These are phyloP conservation scores for Climacium dendroides DNA, from an alignment of 225 moss, liverwort and hornwort genomes.

Conservation along the genomic window DNA sequence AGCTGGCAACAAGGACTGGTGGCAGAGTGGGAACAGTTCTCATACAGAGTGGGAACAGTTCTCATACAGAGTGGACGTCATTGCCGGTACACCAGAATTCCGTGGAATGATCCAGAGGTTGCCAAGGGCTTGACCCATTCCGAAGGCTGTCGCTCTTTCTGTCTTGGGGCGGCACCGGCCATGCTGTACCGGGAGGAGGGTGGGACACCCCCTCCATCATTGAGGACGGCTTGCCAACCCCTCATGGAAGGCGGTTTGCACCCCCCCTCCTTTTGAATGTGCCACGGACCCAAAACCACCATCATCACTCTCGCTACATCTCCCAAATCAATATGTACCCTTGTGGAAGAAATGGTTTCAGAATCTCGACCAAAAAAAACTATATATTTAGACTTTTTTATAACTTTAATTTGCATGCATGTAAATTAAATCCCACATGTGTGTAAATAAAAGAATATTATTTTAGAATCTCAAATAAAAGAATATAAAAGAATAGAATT, in stretches of 20 bases:
- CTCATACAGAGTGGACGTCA: neutral
- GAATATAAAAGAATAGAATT: too few relatives aligned
- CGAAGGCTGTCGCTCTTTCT: neutral
- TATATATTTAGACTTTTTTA: fast-evolving
- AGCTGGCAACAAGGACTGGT: neutral
- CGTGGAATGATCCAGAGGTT: too few relatives aligned
- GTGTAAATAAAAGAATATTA: too few relatives aligned
- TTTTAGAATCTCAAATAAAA: too few relatives aligned
- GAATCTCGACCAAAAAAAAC: neutral
- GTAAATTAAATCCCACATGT: too few relatives aligned
- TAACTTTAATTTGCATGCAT: too few relatives aligned
- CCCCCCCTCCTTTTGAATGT: neutral
- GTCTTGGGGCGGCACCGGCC: neutral
- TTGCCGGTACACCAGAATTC: neutral
- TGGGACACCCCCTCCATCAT: neutral
- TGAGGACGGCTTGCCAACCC: neutral
- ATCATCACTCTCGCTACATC: neutral
- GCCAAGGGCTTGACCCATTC: neutral
- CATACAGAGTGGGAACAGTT: neutral
- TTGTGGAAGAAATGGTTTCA: neutral
- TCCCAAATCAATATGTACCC: neutral
- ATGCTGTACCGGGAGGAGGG: neutral
- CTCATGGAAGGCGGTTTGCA: neutral
- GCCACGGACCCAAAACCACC: neutral
- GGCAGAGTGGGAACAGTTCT: neutral